These are phyloP conservation scores for Phoma sp. DNA, from an alignment of 2,329 filamentous ascomycete genomes.

Conservation along the genomic window DNA sequence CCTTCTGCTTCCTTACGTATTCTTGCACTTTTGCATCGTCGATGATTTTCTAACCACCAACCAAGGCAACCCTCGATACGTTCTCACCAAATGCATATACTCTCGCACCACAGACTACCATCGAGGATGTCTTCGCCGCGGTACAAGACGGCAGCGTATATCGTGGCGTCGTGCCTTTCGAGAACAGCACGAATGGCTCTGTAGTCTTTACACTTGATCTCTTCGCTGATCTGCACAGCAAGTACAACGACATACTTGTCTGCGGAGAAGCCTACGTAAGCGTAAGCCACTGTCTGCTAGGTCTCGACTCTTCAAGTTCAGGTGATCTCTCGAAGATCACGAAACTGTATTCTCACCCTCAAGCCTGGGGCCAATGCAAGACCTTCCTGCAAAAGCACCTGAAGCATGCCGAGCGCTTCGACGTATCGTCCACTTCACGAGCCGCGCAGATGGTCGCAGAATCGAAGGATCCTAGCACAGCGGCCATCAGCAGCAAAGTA, in stretches of 20 bases:
- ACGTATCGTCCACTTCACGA: conserved; percentile 83
- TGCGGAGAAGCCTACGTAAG: conserved; percentile 85
- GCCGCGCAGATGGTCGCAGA: conserved; percentile 77
- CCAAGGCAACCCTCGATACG: conserved; percentile 61
- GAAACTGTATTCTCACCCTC: conserved; percentile 89
- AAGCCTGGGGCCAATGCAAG: conserved; percentile 92
- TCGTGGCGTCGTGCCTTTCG: conserved; percentile 88
- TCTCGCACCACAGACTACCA: conserved; percentile 54
- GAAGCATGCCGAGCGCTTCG: conserved; percentile 76
- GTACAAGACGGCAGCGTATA: conserved; percentile 71
- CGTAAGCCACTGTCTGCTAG: conserved; percentile 87
- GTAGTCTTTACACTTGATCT: conserved; percentile 91
- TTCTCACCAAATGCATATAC: conserved; percentile 51
- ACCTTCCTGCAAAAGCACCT: conserved; percentile 74
- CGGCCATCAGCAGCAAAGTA: conserved; percentile 78
- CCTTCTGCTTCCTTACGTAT: too few species aligned
- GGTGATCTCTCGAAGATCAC: conserved; percentile 66
- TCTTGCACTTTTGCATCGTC: background rate
- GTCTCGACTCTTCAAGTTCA: background rate
- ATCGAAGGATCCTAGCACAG: conserved; percentile 66
- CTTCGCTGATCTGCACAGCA: conserved; percentile 73
- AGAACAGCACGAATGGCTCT: conserved; percentile 94
- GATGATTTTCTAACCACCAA: background rate
- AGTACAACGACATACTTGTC: conserved; percentile 73
- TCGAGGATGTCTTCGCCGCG: conserved; percentile 76